Base-by-base conservation (phyloP, 169 alveolate genomes). In the Toxoplasma gondii region DNA sequence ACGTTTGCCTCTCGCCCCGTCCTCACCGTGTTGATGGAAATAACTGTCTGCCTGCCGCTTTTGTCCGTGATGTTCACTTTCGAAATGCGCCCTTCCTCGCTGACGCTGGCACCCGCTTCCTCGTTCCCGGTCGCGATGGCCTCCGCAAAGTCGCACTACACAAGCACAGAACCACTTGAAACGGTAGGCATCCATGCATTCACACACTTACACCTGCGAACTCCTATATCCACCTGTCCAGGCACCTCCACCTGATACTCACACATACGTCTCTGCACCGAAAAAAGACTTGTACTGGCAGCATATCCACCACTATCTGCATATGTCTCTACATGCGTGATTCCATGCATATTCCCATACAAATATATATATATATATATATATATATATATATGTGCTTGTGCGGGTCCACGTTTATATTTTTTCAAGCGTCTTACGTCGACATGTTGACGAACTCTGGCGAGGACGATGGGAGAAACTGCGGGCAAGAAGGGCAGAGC, bases 21-120 rank as follows among this genome's bases (percentile, higher is more conserved):
- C 27, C 95, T 27, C 41, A 92, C 95, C 43, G 95, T 92, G 87
- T 92, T 86, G 92, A 92, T 92, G 49, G 95, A 92, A 1, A 92
- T 92, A 49, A 84, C 70, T 12, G 95, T 86, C 49, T 92, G 93
- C 45, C 53, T 86, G 69, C 95, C 95, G 16, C 91, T 67, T 87
- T 92, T 92, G 92, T 92, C 95, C 12, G 83, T 91, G 24, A 92
- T 91, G 17, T 91, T 88, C 82, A 92, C 78, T 74, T 49, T 80
- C 80, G 95, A 83, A 12, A 92, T 88, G 4, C 95, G 92, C 44
- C 93, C 95, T 64, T 83, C 95, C 82, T 92, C 93, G 44, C 92
- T 58, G 53, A 92, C 43, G 31, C 43, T 91, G 81, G 95, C 95
- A 19, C 90, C 92, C 67, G 92, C 94, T 36, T 92, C 87, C 24